A percentile compares a stretch with the other conserved stretches of the same genome.
phyloP scores from a whole-genome alignment of 257 asterid species.

The Fraxinus pennsylvanica region DNA sequence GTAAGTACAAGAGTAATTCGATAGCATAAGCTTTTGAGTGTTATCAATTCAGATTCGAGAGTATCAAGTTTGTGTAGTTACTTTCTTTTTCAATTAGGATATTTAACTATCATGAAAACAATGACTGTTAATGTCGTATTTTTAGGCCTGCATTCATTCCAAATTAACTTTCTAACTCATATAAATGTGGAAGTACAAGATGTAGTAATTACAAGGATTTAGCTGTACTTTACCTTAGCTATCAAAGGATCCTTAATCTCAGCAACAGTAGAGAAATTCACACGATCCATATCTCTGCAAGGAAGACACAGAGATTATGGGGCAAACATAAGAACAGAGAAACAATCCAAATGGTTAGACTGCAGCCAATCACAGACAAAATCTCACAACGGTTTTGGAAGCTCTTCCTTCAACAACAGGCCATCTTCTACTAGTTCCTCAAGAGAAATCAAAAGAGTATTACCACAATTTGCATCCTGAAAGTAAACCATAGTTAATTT shows the following conservation, averaged over 20 bases:
- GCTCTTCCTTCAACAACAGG: constrained; percentile 69
- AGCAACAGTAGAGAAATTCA: constrained; percentile 65
- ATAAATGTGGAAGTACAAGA: neutral
- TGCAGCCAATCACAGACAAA: constrained; percentile 8
- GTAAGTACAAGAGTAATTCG: neutral
- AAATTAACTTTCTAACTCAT: constrained; percentile 9
- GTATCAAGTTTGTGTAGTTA: neutral
- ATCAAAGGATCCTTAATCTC: constrained; percentile 81
- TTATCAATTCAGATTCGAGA: neutral
- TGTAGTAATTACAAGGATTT: constrained; percentile 15
- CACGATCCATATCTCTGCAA: constrained; percentile 72
- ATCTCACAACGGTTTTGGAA: constrained; percentile 85
- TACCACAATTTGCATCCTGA: constrained; percentile 99
- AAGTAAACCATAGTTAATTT: constrained; percentile 20
- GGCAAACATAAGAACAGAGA: constrained; percentile 8
- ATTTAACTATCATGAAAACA: neutral
- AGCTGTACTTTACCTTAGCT: constrained; percentile 52
- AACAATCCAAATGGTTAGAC: constrained; percentile 5
- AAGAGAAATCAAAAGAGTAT: constrained; percentile 86
- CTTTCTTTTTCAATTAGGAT: neutral
- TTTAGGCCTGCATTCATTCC: neutral
- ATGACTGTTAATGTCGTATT: constrained; percentile 13
- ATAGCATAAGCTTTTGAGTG: constrained; percentile 16
- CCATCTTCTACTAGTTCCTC: constrained; percentile 94
- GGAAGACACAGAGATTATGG: constrained; percentile 17